Evolutionary conservation across 2,329 filamentous ascomycete genomes (phyloP), one percentile per base, ranked within the genome.

Genomic region (Sporothrix humicola): DNA sequence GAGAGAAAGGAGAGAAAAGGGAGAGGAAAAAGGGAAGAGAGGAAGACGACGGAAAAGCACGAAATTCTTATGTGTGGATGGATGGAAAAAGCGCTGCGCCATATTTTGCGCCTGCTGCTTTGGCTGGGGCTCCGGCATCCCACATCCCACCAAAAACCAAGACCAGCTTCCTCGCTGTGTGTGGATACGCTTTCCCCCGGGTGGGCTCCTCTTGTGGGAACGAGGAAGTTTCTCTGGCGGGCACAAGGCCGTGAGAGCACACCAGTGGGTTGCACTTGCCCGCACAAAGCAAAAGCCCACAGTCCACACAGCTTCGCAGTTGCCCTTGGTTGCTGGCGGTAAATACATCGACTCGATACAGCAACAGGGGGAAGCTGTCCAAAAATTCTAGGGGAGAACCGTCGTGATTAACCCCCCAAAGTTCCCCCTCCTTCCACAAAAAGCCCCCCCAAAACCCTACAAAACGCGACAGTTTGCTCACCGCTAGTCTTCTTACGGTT

Each of bases 21-120:
- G 26, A n/a, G 17, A 59, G 56, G 58, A 69, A 65, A 59, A 54
- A 46, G 66, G 48, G 71, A 74, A 72, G 59, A 44, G 42, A 20
- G 42, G 69, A 56, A 63, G 63, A 71, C 58, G 56, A 72, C 69
- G 70, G 72, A 73, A 71, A 26, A 58, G 69, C 48, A 66, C 68
- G 72, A 71, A 52, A 58, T 71, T 71, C 69, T 59, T 70, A 56
- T 69, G 65, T 58, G 68, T 42, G 50, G 68, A 59, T 59, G 52
- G 72, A 65, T 52, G 59, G 65, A 69, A 73, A 59, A 59, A 15
- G 42, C 54, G n/a, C 54, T 72, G 73, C 68, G 72, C 72, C 44
- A 69, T 70, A 75, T 69, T 73, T 61, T 69, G 46, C 65, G 46
- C 65, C 65, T 37, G 2, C 7, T 37, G 31, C 31, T 13, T 50